Conservation (phyloP, 306 rosid species). For the Pterocarpus macrocarpus region DNA sequence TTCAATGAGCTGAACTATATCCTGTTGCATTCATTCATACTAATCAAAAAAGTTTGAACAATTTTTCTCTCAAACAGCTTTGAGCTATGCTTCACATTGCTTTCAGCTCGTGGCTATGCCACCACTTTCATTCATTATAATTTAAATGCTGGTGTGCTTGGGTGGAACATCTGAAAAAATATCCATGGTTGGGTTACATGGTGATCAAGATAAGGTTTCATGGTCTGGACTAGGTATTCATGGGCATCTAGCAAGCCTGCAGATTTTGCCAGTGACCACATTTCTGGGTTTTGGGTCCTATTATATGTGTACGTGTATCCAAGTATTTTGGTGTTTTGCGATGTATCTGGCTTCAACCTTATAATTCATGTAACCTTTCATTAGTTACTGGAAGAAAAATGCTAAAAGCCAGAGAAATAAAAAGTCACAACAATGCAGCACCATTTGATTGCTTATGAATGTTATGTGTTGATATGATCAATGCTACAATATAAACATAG, state of each 20-base stretch:
- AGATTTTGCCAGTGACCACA: background rate
- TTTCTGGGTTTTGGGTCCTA: background rate
- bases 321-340: background rate
- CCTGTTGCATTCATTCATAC: slow-evolving; percentile 10
- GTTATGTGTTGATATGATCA: background rate
- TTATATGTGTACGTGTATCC: background rate
- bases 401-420: slow-evolving; percentile 5
- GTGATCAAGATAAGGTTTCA: slow-evolving; percentile 17
- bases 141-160: slow-evolving; percentile 27
- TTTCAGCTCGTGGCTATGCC: slow-evolving; percentile 18
- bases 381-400: slow-evolving; percentile 12
- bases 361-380: slow-evolving; percentile 5
- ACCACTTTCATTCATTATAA: background rate
- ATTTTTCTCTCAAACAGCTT: slow-evolving; percentile 16
- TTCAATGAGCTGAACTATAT: slow-evolving; percentile 35
- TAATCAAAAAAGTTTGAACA: slow-evolving; percentile 17
- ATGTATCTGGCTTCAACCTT: slow-evolving; percentile 14
- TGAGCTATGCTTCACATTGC: slow-evolving; percentile 15
- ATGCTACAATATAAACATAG: background rate
- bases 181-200: slow-evolving; percentile 2
- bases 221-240: slow-evolving; percentile 3
- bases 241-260: background rate
- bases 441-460: background rate
- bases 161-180: background rate
- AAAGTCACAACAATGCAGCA: background rate